Conservation (phyloP, 2,329 filamentous ascomycete genomes). For the Nemania sp. region DNA sequence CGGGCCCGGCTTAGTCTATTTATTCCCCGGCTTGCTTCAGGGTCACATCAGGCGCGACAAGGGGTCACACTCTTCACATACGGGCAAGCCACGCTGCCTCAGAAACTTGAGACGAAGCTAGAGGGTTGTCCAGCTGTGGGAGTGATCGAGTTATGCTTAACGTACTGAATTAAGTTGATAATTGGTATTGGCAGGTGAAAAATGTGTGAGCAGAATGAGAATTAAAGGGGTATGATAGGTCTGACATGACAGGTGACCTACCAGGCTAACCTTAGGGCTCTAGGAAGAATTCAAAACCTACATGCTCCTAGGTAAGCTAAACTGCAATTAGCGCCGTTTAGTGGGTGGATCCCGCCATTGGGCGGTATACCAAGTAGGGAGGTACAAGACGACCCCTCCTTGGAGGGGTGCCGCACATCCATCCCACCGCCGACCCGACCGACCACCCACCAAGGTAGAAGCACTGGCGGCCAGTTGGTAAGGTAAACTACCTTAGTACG, state of each 20-base stretch:
- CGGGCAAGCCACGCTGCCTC: too few species aligned
- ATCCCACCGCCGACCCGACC: constrained; percentile 4
- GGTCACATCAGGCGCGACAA: constrained; percentile 1
- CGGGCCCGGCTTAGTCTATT: neutral
- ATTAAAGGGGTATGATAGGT: constrained; percentile 5
- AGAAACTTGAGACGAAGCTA: too few species aligned
- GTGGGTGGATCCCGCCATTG: neutral
- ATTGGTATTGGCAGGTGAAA: too few species aligned
- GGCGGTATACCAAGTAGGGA: neutral
- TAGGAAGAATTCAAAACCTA: too few species aligned
- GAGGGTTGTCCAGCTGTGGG: neutral
- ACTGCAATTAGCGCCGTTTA: neutral
- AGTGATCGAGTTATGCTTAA: neutral
- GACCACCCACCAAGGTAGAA: too few species aligned
- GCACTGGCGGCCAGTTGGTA: neutral
- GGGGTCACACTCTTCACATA: constrained; percentile 8
- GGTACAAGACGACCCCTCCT: constrained; percentile 1
- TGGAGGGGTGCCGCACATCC: neutral
- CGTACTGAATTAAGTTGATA: too few species aligned
- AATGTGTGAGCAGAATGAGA: constrained; percentile 2
- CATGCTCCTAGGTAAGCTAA: neutral
- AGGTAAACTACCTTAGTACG: neutral
- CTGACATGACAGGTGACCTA: neutral
- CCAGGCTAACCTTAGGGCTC: constrained; percentile 10
- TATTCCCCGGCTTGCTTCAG: neutral